These are phyloP conservation scores for Hemerocallis citrina DNA, from an alignment of 106 monocot species.

Conservation along the genomic window DNA sequence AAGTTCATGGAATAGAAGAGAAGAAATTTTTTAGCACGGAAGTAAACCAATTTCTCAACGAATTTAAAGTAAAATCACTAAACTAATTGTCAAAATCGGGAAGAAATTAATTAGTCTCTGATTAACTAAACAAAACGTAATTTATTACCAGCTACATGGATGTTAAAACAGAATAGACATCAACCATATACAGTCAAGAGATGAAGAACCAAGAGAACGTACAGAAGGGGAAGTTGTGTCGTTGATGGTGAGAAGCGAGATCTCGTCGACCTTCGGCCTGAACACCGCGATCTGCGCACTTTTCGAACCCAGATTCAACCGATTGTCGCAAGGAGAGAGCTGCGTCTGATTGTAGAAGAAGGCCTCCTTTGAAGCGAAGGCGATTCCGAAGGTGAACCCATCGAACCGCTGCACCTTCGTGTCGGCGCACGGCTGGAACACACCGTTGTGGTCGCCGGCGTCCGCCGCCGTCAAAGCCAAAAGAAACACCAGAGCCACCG, in stretches of 20 bases:
- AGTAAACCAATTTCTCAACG: no score
- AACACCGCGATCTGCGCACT: slow-evolving; percentile 34
- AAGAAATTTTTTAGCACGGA: no score
- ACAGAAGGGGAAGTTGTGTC: slow-evolving; percentile 38
- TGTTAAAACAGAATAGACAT: no score
- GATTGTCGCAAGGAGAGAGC: slow-evolving; percentile 70
- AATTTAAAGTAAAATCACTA: no score
- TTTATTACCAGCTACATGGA: no score
- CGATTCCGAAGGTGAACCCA: slow-evolving; percentile 75
- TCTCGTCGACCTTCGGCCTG: slow-evolving; percentile 89
- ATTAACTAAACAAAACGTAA: no score
- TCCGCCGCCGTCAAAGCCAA: no score
- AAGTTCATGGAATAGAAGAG: no score
- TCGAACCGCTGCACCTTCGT: slow-evolving; percentile 60
- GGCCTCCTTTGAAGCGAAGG: slow-evolving; percentile 30
- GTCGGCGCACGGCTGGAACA: slow-evolving; percentile 60
- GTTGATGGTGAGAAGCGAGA: slow-evolving; percentile 86
- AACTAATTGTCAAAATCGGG: no score
- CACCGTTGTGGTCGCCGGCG: slow-evolving; percentile 47
- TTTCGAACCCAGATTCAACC: slow-evolving; percentile 28
- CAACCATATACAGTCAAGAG: no score
- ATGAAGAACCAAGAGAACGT: not conserved
- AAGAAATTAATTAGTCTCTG: no score
- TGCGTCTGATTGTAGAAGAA: slow-evolving; percentile 49
- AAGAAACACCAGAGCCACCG: no score